phyloP scores from a whole-genome alignment of 2,329 filamentous ascomycete species.

The Neofusicoccum parvum region DNA sequence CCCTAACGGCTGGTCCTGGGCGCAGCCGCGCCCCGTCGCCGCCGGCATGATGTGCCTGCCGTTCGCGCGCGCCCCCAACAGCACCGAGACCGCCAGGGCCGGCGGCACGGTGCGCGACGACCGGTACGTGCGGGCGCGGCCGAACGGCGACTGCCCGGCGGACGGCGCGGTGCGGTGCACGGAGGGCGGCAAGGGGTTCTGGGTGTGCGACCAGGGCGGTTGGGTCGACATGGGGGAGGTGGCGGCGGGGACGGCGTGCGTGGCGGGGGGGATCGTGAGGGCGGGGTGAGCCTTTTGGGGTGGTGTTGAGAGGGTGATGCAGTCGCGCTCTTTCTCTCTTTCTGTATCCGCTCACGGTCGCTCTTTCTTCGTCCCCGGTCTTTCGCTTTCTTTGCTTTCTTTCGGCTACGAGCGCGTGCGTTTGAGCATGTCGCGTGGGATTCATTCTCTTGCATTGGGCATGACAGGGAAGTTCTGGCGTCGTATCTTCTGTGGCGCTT shows the following conservation, averaged over 20 bases:
- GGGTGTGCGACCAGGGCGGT: slow-evolving; percentile 15
- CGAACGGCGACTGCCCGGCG: slow-evolving; percentile 31
- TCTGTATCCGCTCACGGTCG: too few species aligned
- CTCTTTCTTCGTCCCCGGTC: too few species aligned
- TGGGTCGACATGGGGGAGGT: slow-evolving; percentile 23
- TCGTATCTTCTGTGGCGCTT: too few species aligned
- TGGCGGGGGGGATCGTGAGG: slow-evolving; percentile 15
- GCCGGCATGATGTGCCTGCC: slow-evolving; percentile 42
- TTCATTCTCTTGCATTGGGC: too few species aligned
- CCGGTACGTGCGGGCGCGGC: slow-evolving; percentile 30
- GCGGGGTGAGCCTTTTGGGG: too few species aligned
- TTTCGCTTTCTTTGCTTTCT: too few species aligned
- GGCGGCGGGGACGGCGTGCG: slow-evolving; percentile 20
- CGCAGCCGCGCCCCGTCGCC: slow-evolving; percentile 32
- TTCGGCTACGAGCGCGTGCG: too few species aligned
- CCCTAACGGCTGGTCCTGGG: slow-evolving; percentile 34
- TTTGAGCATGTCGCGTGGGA: too few species aligned
- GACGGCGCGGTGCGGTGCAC: slow-evolving; percentile 27
- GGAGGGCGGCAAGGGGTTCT: slow-evolving; percentile 4
- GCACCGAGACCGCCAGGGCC: neutral
- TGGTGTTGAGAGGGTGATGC: too few species aligned
- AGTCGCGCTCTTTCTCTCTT: too few species aligned
- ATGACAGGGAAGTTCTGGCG: too few species aligned
- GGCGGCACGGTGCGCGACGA: slow-evolving; percentile 33
- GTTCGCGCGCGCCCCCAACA: slow-evolving; percentile 18